Base-by-base conservation (phyloP, 257 asterid species). In the Nicotiana sylvestris region DNA sequence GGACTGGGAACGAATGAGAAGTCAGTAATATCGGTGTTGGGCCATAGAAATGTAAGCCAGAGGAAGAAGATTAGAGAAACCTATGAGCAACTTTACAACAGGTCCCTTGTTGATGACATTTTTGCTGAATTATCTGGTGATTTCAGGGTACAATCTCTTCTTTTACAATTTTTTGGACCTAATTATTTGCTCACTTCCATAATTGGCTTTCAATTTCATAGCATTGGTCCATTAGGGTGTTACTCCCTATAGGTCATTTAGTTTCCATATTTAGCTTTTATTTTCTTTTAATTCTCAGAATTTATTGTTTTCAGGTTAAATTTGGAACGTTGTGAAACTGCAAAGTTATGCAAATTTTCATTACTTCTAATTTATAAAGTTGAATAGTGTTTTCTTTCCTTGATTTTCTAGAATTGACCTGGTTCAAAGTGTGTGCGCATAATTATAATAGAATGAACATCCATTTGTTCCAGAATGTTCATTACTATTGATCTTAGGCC, bases 1-100 rank as follows among this genome's bases (percentile, higher is more conserved):
- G 98, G 98, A 74, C 30, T 85, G 9, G 95, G 97, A 66, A 92
- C 97, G 3, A 91, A 93, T 29, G 97, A 94, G 87, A 91, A 90
- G 80, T 94, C 87, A 4, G 69, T 94, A 1, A 90, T 94, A 65
- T 64, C 85, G 82, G 91, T 93, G 83, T 82, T 94, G 83, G 97
- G 94, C 0, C 85, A 87, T 69, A 82, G 98, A 88, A 89, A 87
- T 88, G 93, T 90, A 12, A 83, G 62, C 35, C 97, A 94, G 83
- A 89, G 92, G 92, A 89, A 84, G 84, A 82, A 84, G 82, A 94
- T 94, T 78, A 87, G 91, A 64, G 95, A 93, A 29, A 82, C 89
- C 0, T 94, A 90, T 83, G 86, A 83, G 72, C 89, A 85, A 89
- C 90, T 91, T 78, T 92, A 93, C 90, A 83, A 87, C 25, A 84